Evolutionary conservation across 805 yeast genomes (phyloP).

Genomic region (Metschnikowia matae): DNA sequence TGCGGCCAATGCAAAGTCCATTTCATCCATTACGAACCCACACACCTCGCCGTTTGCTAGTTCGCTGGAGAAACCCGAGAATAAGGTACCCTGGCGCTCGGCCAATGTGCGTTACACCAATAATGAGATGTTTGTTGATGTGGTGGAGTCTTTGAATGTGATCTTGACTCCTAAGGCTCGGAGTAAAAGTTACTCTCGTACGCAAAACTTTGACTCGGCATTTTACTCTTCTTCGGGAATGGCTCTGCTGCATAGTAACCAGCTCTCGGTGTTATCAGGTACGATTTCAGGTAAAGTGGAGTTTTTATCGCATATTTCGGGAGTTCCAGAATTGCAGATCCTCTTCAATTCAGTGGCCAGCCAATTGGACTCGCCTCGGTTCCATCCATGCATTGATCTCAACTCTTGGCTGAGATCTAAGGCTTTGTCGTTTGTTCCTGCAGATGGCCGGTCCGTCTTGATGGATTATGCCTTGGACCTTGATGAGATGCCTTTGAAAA

Average conservation of each 20-base stretch:
- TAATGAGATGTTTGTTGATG: slow-evolving; percentile 84
- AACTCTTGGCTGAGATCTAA: slow-evolving; percentile 51
- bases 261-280: slow-evolving; percentile 44
- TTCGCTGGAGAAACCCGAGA: slow-evolving; percentile 8
- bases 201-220: slow-evolving; percentile 20
- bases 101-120: slow-evolving; percentile 65
- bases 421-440: slow-evolving; percentile 69
- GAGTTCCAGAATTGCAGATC: slow-evolving; percentile 68
- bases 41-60: slow-evolving; percentile 3
- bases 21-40: slow-evolving; percentile 16
- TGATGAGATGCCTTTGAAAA: slow-evolving; percentile 21
- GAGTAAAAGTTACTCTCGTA: slow-evolving; percentile 9
- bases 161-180: slow-evolving; percentile 32
- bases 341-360: slow-evolving; percentile 44
- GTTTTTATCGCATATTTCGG: slow-evolving; percentile 69
- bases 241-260: slow-evolving; percentile 14
- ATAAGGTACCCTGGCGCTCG: slow-evolving; percentile 71
- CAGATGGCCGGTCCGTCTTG: slow-evolving; percentile 71
- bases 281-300: slow-evolving; percentile 59
- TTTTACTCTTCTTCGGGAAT: slow-evolving; percentile 19
- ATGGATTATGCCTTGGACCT: slow-evolving; percentile 63
- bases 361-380: slow-evolving; percentile 52
- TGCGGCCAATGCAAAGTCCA: slow-evolving; percentile 21
- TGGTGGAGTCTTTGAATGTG: slow-evolving; percentile 61
- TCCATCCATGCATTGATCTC: slow-evolving; percentile 66